A percentile compares a stretch with the other conserved stretches of the same genome.
phyloP scores from a whole-genome alignment of 176 grass and related monocot genomes.

The Aechmea fasciata region DNA sequence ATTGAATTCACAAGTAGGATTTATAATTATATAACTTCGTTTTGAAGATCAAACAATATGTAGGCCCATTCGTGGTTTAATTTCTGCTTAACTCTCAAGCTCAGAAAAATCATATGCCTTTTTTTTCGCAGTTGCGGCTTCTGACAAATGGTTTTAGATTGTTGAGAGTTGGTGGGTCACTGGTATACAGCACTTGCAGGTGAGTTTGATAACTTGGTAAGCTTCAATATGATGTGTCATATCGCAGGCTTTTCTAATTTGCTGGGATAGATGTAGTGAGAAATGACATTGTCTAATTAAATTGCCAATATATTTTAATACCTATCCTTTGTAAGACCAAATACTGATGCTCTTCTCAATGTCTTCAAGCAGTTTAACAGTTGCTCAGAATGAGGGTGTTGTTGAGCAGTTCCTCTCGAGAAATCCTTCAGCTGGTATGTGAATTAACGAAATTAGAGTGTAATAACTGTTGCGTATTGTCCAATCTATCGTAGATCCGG shows the following conservation, averaged over 20 bases:
- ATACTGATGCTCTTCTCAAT: slow-evolving; percentile 16
- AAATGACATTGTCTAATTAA: slow-evolving; percentile 2
- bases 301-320: not conserved
- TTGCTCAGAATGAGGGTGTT: slow-evolving; percentile 83
- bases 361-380: slow-evolving; percentile 59
- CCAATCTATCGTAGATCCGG: not conserved
- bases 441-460: slow-evolving; percentile 12
- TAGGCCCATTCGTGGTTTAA: not conserved
- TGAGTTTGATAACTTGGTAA: slow-evolving; percentile 32
- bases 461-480: not conserved
- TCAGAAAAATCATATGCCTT: not conserved
- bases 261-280: not conserved
- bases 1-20: not conserved
- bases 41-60: not conserved
- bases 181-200: slow-evolving; percentile 94
- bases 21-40: not conserved
- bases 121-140: slow-evolving; percentile 51
- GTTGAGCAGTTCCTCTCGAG: slow-evolving; percentile 63
- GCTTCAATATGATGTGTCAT: not conserved
- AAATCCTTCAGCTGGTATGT: slow-evolving; percentile 69
- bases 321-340: not conserved
- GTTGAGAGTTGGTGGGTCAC: slow-evolving; percentile 68
- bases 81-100: slow-evolving; percentile 2
- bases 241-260: slow-evolving; percentile 2
- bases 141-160: slow-evolving; percentile 86